Evolutionary conservation across 2,329 filamentous ascomycete genomes (phyloP).

Genomic region (Teratosphaeriaceae sp.): DNA sequence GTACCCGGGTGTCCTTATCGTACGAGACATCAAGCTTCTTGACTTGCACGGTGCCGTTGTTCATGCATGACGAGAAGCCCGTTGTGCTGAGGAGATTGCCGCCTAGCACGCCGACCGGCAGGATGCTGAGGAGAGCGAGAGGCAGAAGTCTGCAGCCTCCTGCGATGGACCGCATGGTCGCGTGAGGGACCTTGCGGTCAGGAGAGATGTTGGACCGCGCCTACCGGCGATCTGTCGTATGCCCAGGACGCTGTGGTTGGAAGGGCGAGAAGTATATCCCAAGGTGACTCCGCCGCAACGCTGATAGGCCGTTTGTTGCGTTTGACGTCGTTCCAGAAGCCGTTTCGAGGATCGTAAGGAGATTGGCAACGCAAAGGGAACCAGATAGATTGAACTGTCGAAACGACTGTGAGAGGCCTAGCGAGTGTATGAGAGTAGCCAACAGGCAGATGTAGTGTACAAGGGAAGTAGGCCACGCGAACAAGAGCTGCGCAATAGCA

Average conservation of each 20-base stretch:
- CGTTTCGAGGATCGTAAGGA: background rate
- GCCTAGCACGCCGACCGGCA: constrained; percentile 50
- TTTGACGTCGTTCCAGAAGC: background rate
- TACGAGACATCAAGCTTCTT: constrained; percentile 71
- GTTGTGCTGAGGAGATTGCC: constrained; percentile 70
- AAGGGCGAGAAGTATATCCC: background rate
- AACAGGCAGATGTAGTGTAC: background rate
- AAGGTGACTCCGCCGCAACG: background rate
- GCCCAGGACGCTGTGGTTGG: background rate
- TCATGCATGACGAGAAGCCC: constrained; percentile 69
- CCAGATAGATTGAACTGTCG: background rate
- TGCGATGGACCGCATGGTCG: constrained; percentile 23
- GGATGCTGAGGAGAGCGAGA: constrained; percentile 26
- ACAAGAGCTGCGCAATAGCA: too few species aligned
- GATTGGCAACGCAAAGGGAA: background rate
- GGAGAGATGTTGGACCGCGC: too few species aligned
- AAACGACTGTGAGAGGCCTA: background rate
- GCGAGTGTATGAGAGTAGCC: background rate
- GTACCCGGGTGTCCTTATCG: constrained; percentile 63
- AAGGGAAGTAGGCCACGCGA: too few species aligned
- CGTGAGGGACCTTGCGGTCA: constrained; percentile 2
- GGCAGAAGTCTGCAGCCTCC: constrained; percentile 18
- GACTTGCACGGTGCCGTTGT: constrained; percentile 57
- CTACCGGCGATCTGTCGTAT: background rate
- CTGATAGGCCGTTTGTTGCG: background rate